phyloP scores from a whole-genome alignment of 164 flowering plant genomes.

The Cinnamomum micranthum region DNA sequence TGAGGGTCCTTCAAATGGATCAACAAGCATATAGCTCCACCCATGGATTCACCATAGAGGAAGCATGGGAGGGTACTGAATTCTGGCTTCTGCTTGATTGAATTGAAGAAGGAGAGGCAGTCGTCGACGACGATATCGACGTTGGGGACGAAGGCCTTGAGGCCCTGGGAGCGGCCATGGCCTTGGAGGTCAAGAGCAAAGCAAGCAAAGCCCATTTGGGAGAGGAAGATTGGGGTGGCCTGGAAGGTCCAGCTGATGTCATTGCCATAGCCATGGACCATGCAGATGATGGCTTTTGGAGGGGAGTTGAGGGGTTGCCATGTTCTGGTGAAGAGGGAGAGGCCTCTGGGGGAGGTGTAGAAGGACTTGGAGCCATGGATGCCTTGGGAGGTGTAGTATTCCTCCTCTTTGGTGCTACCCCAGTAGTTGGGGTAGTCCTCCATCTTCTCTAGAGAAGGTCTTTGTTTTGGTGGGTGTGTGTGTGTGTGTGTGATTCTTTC shows the following conservation, averaged over 20 bases:
- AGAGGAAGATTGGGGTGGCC: constrained; percentile 70
- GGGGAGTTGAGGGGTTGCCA: constrained; percentile 62
- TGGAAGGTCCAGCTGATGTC: constrained; percentile 93
- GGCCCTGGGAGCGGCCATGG: constrained; percentile 79
- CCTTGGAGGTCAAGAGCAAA: constrained; percentile 82
- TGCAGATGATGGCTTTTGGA: constrained; percentile 65
- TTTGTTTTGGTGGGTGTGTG: background rate
- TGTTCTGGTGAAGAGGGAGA: constrained; percentile 75
- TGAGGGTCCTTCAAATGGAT: constrained; percentile 41
- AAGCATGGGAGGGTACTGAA: constrained; percentile 45
- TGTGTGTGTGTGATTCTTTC: background rate
- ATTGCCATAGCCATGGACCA: constrained; percentile 93
- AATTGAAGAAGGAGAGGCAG: constrained; percentile 56
- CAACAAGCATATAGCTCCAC: constrained; percentile 77
- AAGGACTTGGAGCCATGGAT: constrained; percentile 45
- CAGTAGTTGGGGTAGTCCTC: constrained; percentile 33
- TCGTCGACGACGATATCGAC: constrained; percentile 59
- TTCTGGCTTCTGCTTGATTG: constrained; percentile 25
- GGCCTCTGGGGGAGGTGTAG: constrained; percentile 70
- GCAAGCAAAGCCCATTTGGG: constrained; percentile 70
- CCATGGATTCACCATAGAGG: constrained; percentile 87
- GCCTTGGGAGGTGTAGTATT: constrained; percentile 53
- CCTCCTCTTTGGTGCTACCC: constrained; percentile 65
- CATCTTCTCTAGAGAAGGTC: background rate
- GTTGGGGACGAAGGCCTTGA: constrained; percentile 66